A percentile compares a stretch with the other conserved stretches of the same genome.
phyloP scores from a whole-genome alignment of 257 asterid genomes.

The Fraxinus cuspidata region DNA sequence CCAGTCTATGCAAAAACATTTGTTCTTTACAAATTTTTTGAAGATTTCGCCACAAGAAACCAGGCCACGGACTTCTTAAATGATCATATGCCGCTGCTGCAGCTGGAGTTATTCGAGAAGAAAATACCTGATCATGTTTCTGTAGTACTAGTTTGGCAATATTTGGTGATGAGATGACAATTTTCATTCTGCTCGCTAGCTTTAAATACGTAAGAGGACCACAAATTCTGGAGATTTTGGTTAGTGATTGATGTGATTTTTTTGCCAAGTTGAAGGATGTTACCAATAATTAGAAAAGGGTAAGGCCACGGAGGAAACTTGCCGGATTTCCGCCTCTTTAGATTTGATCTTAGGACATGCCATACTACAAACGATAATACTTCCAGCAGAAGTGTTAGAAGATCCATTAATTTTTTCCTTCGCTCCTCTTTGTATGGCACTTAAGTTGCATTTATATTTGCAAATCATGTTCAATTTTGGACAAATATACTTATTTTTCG shows the following conservation, averaged over 20 bases:
- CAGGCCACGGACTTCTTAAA: not conserved
- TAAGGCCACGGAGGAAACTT: slow-evolving; percentile 27
- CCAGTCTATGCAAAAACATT: slow-evolving; percentile 1
- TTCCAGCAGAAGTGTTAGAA: not conserved
- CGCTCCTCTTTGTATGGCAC: not conserved
- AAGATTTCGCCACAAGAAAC: no score
- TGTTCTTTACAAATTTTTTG: slow-evolving; percentile 7
- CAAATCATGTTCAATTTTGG: no score
- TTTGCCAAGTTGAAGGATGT: slow-evolving; percentile 16
- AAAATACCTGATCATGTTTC: slow-evolving; percentile 1
- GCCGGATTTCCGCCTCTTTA: not conserved
- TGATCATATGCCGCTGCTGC: not conserved
- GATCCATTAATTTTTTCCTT: not conserved
- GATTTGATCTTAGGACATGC: not conserved
- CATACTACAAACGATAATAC: not conserved
- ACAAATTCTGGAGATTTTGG: slow-evolving; percentile 13
- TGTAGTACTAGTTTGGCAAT: slow-evolving; percentile 12
- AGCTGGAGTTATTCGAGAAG: slow-evolving; percentile 2
- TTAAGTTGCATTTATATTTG: no score
- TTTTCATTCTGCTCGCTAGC: not conserved
- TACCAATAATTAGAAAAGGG: slow-evolving; percentile 15
- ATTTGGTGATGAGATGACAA: slow-evolving; percentile 8
- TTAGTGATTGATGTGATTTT: slow-evolving; percentile 6
- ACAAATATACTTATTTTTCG: no score
- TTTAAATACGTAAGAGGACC: slow-evolving; percentile 20